Evolutionary conservation across 257 asterid species (phyloP).

Genomic region (Leptodermis oblonga): DNA sequence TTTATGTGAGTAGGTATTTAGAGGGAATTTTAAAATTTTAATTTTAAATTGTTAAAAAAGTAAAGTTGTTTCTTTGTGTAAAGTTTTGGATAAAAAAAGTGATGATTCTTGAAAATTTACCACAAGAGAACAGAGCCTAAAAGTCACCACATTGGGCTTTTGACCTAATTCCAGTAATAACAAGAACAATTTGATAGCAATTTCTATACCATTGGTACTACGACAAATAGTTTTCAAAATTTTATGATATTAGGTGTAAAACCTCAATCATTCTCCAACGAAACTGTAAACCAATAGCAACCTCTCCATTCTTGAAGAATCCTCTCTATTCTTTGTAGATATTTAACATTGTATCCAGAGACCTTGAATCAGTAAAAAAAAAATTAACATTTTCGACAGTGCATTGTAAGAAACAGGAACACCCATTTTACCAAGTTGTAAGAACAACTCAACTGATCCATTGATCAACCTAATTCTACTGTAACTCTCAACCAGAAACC

Average conservation of each 20-base stretch:
- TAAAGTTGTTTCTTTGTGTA: too few species aligned
- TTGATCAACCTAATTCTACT: slow-evolving; percentile 27
- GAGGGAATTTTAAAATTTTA: too few species aligned
- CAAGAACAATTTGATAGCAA: slow-evolving; percentile 24
- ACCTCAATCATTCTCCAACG: slow-evolving; percentile 29
- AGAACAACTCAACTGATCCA: slow-evolving; percentile 24
- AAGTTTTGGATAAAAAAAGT: too few species aligned
- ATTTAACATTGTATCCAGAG: slow-evolving; percentile 20
- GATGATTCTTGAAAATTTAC: too few species aligned
- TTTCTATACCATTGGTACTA: slow-evolving; percentile 9
- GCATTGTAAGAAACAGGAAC: slow-evolving; percentile 23
- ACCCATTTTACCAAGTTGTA: slow-evolving; percentile 24
- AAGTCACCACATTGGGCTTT: slow-evolving; percentile 38
- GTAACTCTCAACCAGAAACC: slow-evolving; percentile 33
- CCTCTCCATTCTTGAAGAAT: slow-evolving; percentile 31
- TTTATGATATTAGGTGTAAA: slow-evolving; percentile 26
- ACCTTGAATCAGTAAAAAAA: slow-evolving; percentile 23
- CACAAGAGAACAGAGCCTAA: too few species aligned
- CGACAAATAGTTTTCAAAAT: slow-evolving; percentile 24
- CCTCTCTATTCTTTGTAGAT: slow-evolving; percentile 17
- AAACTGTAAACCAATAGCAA: slow-evolving; percentile 26
- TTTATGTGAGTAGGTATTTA: too few species aligned
- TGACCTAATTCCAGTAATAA: slow-evolving; percentile 36
- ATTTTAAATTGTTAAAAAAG: too few species aligned
- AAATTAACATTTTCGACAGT: slow-evolving; percentile 22